Percentiles rank a stretch among this genome's conserved stretches.
Conservation (phyloP, 495 filamentous ascomycete species). For the Neurospora hispaniola region DNA sequence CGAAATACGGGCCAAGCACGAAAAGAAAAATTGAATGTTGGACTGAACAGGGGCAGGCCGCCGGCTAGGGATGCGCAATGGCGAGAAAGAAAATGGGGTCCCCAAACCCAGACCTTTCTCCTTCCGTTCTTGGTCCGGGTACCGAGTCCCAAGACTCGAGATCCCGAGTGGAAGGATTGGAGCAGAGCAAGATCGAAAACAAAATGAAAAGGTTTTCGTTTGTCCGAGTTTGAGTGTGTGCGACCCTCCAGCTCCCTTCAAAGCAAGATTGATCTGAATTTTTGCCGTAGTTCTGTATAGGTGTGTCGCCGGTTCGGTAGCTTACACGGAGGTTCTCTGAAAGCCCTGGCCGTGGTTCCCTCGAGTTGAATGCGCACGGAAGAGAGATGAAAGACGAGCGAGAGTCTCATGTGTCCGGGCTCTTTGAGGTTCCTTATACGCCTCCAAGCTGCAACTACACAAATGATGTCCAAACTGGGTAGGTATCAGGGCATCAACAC, state of each 20-base stretch:
- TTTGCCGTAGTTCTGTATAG: not conserved
- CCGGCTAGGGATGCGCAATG: not conserved
- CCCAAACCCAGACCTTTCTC: not conserved
- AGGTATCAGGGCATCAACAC: not conserved
- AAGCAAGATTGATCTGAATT: not conserved
- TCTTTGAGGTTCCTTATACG: not conserved
- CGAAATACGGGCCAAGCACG: not conserved
- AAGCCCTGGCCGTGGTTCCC: not conserved
- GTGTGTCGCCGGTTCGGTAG: not conserved
- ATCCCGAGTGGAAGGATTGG: not conserved
- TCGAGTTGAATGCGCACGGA: not conserved
- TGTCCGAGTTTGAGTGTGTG: not conserved
- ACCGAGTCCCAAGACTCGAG: not conserved
- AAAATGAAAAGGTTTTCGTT: not conserved
- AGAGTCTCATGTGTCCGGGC: not conserved
- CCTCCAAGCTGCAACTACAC: not conserved
- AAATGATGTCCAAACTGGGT: not conserved
- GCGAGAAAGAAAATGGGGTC: not conserved
- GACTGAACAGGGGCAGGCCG: not conserved
- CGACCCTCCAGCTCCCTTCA: not conserved
- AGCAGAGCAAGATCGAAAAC: not conserved
- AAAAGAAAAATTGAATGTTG: not conserved
- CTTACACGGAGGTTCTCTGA: not conserved
- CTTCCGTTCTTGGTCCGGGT: not conserved
- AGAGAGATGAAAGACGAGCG: not conserved